Percentiles rank a stretch among this genome's conserved stretches.
Evolutionary conservation across 2,329 filamentous ascomycete genomes (phyloP).

Genomic region (Venturia asperata): DNA sequence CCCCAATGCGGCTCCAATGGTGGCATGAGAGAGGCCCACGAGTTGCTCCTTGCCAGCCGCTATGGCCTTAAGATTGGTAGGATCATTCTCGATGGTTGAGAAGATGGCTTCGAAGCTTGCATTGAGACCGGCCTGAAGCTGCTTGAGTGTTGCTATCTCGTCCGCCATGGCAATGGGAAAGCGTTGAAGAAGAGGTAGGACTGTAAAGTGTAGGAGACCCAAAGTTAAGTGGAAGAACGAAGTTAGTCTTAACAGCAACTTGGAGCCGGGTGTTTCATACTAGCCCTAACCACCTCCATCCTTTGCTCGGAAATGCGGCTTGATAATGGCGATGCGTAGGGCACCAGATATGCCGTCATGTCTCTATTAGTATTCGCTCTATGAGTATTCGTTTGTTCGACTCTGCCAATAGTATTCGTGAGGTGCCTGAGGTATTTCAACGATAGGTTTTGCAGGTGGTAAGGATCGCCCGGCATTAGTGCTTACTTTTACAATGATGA

Average conservation of each 20-base stretch:
- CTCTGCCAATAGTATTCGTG: neutral
- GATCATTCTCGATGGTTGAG: slow-evolving; percentile 3
- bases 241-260: neutral
- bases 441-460: neutral
- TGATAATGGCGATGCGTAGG: neutral
- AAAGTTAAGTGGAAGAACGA: neutral
- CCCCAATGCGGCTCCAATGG: slow-evolving; percentile 6
- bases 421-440: neutral
- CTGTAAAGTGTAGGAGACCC: neutral
- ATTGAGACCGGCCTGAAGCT: slow-evolving; percentile 18
- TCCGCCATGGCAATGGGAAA: slow-evolving; percentile 5
- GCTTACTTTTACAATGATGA: neutral
- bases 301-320: neutral
- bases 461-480: neutral
- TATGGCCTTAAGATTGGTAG: slow-evolving; percentile 6
- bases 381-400: neutral
- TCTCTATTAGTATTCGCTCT: neutral
- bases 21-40: slow-evolving; percentile 13
- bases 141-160: slow-evolving; percentile 11
- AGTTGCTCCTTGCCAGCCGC: slow-evolving; percentile 16
- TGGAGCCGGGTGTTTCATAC: neutral
- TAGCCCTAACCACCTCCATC: neutral
- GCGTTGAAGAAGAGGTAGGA: neutral
- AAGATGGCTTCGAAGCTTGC: slow-evolving; percentile 11
- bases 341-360: neutral